Evolutionary conservation across 371 early-diverging fungal genomes (phyloP).

Genomic region (Mucor sp.): DNA sequence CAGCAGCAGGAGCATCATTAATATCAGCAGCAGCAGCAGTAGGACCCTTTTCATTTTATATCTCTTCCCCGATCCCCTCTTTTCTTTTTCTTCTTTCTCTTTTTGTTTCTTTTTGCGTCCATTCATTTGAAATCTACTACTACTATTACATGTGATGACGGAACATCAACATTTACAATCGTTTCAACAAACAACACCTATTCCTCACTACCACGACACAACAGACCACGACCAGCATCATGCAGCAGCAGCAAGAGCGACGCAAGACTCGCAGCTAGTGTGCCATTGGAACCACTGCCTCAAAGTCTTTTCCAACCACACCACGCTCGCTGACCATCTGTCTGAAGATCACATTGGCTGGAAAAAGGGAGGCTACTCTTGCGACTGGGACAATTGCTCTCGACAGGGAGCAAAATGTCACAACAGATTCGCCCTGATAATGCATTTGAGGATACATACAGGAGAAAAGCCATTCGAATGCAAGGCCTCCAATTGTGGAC

Average conservation of each 20-base stretch:
- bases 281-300: slow-evolving; percentile 60
- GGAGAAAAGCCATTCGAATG: slow-evolving; percentile 73
- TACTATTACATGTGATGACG: background rate
- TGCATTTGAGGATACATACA: slow-evolving; percentile 71
- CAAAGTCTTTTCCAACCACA: slow-evolving; percentile 38
- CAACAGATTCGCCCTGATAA: slow-evolving; percentile 66
- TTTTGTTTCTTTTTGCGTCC: background rate
- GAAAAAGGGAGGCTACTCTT: slow-evolving; percentile 64
- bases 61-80: background rate
- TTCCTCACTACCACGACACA: background rate
- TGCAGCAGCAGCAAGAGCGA: background rate
- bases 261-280: slow-evolving; percentile 5
- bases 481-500: slow-evolving; percentile 39
- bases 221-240: background rate
- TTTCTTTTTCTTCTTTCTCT: background rate
- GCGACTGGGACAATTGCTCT: slow-evolving; percentile 65
- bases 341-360: slow-evolving; percentile 71
- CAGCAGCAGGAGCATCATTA: background rate
- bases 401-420: slow-evolving; percentile 63
- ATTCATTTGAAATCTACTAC: background rate
- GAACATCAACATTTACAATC: background rate
- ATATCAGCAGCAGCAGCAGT: background rate
- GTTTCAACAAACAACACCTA: background rate
- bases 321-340: slow-evolving; percentile 54
- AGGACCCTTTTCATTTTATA: background rate